These are phyloP conservation scores for Aspergillus hortae DNA, from an alignment of 2,329 filamentous ascomycete species.

Conservation along the genomic window DNA sequence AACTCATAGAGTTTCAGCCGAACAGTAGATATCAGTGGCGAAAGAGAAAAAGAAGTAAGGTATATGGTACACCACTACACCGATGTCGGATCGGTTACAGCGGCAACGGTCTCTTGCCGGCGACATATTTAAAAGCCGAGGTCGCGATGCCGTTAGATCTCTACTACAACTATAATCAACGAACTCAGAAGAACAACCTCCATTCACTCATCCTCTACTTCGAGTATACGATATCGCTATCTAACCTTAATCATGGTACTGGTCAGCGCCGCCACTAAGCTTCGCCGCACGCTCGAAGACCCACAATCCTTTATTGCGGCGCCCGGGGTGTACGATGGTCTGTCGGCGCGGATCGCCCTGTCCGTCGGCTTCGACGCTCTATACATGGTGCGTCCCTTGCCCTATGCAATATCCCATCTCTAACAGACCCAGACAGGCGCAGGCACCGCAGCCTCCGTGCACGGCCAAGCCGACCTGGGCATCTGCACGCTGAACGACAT, in stretches of 20 bases:
- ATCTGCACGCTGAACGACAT: conserved; percentile 52
- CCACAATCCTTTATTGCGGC: conserved; percentile 40
- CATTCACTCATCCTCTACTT: background rate
- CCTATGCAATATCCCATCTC: background rate
- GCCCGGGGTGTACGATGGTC: conserved; percentile 51
- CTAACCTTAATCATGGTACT: conserved; percentile 16
- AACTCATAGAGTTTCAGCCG: background rate
- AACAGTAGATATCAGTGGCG: background rate
- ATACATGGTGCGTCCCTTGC: conserved; percentile 45
- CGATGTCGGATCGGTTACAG: background rate
- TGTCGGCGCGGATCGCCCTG: conserved; percentile 49
- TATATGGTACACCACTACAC: background rate
- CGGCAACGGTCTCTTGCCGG: background rate
- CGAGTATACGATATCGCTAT: background rate
- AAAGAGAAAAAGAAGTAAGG: background rate
- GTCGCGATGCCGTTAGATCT: background rate
- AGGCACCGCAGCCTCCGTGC: conserved; percentile 47
- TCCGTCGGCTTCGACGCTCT: conserved; percentile 48
- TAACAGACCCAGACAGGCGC: conserved; percentile 44
- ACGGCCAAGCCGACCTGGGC: conserved; percentile 50
- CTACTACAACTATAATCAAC: too few species aligned
- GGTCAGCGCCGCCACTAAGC: conserved; percentile 25
- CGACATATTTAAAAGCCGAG: background rate
- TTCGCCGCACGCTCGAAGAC: conserved; percentile 32
- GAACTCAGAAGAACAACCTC: too few species aligned